These are phyloP conservation scores for Sequoia sempervirens DNA, from an alignment of 75 land plant genomes.

Conservation along the genomic window DNA sequence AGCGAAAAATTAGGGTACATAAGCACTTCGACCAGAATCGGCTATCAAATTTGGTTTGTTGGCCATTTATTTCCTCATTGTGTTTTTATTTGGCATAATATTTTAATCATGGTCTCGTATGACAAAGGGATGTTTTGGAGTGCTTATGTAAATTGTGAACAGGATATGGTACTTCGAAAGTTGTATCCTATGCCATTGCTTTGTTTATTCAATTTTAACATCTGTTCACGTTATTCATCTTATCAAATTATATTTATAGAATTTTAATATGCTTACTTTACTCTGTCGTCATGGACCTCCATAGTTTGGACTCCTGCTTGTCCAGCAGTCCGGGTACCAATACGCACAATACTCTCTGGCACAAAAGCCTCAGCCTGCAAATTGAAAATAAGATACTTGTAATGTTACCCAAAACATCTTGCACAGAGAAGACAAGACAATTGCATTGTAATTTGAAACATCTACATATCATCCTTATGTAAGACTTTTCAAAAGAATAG, in stretches of 20 bases:
- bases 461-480: neutral
- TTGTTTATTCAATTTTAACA: neutral
- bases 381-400: neutral
- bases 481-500: neutral
- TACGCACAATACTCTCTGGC: constrained; percentile 81
- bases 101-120: neutral
- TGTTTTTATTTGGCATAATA: neutral
- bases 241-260: neutral
- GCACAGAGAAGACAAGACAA: neutral
- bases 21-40: neutral
- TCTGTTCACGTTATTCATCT: neutral
- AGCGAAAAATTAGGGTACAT: neutral
- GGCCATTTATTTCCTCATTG: neutral
- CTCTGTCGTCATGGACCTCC: constrained; percentile 60
- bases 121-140: neutral
- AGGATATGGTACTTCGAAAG: neutral
- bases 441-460: neutral
- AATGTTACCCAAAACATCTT: neutral
- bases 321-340: constrained; percentile 62
- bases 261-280: constrained; percentile 46
- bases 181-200: neutral
- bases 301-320: constrained; percentile 60
- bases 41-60: neutral
- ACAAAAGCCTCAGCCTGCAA: constrained; percentile 96
- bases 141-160: neutral